Evolutionary conservation across 2,329 filamentous ascomycete species (phyloP).

Genomic region (Mariannaea elegans): DNA sequence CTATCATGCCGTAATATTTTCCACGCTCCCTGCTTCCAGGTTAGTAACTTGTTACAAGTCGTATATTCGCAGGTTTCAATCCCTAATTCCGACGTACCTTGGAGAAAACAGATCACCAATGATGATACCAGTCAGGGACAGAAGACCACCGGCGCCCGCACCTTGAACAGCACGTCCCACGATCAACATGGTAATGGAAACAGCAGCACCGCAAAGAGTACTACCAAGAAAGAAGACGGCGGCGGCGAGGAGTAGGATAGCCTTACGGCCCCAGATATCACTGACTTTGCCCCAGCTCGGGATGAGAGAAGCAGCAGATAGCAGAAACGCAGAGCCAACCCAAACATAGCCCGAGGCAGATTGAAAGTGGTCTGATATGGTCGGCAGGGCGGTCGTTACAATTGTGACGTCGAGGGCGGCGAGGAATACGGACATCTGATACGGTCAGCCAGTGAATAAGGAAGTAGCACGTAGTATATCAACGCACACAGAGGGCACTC

Average conservation of each 20-base stretch:
- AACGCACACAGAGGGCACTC: neutral
- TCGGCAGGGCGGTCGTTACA: conserved; percentile 47
- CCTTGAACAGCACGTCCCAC: conserved; percentile 57
- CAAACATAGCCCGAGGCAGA: conserved; percentile 74
- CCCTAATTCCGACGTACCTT: neutral
- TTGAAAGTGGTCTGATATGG: conserved; percentile 65
- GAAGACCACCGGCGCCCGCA: conserved; percentile 57
- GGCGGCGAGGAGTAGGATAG: conserved; percentile 56
- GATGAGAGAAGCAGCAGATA: conserved; percentile 68
- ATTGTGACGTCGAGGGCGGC: conserved; percentile 3
- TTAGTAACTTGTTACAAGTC: neutral
- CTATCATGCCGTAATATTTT: conserved; percentile 13
- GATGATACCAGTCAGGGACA: conserved; percentile 59
- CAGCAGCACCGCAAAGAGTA: conserved; percentile 54
- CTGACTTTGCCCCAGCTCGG: conserved; percentile 72
- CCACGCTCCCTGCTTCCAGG: neutral
- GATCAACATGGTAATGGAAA: conserved; percentile 58
- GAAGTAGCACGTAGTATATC: neutral
- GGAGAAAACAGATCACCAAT: conserved; percentile 57
- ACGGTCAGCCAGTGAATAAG: neutral
- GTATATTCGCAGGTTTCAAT: neutral
- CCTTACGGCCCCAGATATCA: conserved; percentile 65
- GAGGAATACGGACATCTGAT: conserved; percentile 2
- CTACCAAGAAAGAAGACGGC: conserved; percentile 60
- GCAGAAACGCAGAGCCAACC: conserved; percentile 74